These are phyloP conservation scores for Fusarium sp. DNA, from an alignment of 2,329 filamentous ascomycete species.

Conservation along the genomic window DNA sequence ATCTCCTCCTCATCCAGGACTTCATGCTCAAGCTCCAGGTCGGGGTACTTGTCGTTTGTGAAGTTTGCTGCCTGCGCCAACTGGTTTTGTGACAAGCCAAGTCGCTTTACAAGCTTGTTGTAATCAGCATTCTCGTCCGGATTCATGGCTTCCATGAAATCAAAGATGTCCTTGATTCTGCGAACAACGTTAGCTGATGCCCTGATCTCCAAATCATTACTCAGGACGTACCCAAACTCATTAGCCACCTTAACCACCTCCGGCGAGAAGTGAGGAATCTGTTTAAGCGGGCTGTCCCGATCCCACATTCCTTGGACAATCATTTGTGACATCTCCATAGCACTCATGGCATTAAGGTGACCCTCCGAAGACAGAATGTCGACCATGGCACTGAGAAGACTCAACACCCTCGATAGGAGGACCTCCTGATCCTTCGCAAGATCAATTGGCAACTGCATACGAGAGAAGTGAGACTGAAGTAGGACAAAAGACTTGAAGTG, in stretches of 20 bases:
- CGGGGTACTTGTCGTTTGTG: conserved; percentile 96
- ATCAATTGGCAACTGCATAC: conserved; percentile 96
- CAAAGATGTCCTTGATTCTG: conserved; percentile 92
- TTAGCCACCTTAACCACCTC: conserved; percentile 86
- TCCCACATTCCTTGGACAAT: conserved; percentile 99
- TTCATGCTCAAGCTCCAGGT: conserved; percentile 90
- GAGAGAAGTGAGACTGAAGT: conserved; percentile 95
- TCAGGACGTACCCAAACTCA: conserved; percentile 73
- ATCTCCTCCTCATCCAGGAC: conserved; percentile 85
- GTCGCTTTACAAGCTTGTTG: conserved; percentile 77
- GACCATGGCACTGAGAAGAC: conserved; percentile 89
- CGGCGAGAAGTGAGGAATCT: conserved; percentile 93
- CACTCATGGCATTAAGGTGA: conserved; percentile 95
- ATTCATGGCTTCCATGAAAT: conserved; percentile 99
- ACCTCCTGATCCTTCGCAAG: conserved; percentile 95
- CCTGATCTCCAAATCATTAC: neutral
- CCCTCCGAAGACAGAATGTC: conserved; percentile 97
- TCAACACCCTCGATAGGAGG: conserved; percentile 85
- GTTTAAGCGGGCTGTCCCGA: conserved; percentile 94
- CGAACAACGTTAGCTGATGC: conserved; percentile 49
- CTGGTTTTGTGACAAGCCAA: conserved; percentile 84
- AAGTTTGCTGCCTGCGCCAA: conserved; percentile 91
- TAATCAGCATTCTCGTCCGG: conserved; percentile 91
- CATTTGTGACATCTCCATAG: conserved; percentile 99
- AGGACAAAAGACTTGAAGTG: conserved; percentile 99